Evolutionary conservation across 2,329 filamentous ascomycete genomes (phyloP).

Genomic region (Ceratocystis cubensis): DNA sequence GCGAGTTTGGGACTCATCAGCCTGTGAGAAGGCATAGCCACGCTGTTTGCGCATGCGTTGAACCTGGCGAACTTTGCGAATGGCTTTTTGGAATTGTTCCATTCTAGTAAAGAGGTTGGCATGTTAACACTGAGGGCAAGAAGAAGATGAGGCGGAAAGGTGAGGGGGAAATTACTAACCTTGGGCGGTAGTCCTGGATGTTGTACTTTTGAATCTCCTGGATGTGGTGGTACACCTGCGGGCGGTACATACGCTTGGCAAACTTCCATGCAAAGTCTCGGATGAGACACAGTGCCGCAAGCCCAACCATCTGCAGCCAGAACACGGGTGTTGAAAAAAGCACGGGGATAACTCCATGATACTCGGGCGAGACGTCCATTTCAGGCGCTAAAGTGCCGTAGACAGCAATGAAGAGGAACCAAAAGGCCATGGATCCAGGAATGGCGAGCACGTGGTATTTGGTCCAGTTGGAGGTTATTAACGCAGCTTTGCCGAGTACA

Average conservation of each 20-base stretch:
- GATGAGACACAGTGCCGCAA: conserved; percentile 70
- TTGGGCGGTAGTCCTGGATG: conserved; percentile 93
- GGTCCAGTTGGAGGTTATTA: conserved; percentile 96
- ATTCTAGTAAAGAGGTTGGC: conserved; percentile 45
- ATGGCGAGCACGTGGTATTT: conserved; percentile 96
- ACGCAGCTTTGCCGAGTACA: conserved; percentile 82
- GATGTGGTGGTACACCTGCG: conserved; percentile 92
- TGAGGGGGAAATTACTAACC: conserved; percentile 41
- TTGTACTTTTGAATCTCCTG: conserved; percentile 99
- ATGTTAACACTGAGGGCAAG: neutral
- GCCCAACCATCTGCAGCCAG: conserved; percentile 74
- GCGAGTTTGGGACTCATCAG: conserved; percentile 88
- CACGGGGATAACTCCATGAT: conserved; percentile 67
- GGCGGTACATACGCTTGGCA: conserved; percentile 89
- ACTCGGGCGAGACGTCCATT: conserved; percentile 69
- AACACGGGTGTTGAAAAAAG: conserved; percentile 74
- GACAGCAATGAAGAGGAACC: conserved; percentile 78
- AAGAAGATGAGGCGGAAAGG: neutral
- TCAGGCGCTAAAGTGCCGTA: conserved; percentile 81
- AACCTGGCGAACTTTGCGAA: conserved; percentile 93
- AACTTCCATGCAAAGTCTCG: conserved; percentile 97
- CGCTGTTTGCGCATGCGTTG: conserved; percentile 99
- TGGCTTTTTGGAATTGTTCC: conserved; percentile 99
- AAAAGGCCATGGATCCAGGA: conserved; percentile 80
- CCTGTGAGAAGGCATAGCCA: conserved; percentile 95